Base-by-base conservation (phyloP, 208 protist genomes). In the Herpetomonas tarakana region DNA sequence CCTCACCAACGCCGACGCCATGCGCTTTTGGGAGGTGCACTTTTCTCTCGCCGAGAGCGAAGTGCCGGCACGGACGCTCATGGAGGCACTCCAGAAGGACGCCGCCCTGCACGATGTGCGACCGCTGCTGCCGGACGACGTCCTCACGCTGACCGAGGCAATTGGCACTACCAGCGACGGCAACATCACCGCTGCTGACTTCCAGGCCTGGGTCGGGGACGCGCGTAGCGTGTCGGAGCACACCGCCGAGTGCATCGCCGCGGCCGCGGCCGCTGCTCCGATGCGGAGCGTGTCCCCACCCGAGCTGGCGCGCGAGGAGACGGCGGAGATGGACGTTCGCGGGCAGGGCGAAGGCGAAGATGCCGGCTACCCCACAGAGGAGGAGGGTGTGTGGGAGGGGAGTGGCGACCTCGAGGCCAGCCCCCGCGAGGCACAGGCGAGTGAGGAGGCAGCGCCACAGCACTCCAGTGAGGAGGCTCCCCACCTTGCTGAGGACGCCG, bases 141-240 rank as follows among this genome's bases (percentile, higher is more conserved):
- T 63, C n/a, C 44, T 76, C 39, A 62, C 54, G n/a, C 52, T 92
- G 24, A 51, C 68, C 4, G 66, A 59, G 1, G 64, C 74, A 0
- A 68, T 88, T 31, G 76, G 73, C 28, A 52, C 57, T 19, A 51
- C 25, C 7, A 50, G 38, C 52, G 68, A 76, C 53, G 2, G 62
- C 31, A 76, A 51, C 1, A 71, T 94, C 18, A 71, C 62, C 25
- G 78, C 83, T 14, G 56, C 68, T 11, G 62, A 46, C 6, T 52
- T 93, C 38, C 84, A 96, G 59, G 49, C 70, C 41, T 96, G 88
- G 70, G 54, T 88, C 11, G 86, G 84, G 6, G 80, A 85, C 25
- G 54, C 26, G 38, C 66, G 51, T 27, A 81, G 57, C 14, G 25
- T 85, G 39, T 47, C 56, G 51, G 71, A 62, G 18, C 51, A 47